Evolutionary conservation across 305 asterid genomes (phyloP).

Genomic region (Fraxinus platypoda): DNA sequence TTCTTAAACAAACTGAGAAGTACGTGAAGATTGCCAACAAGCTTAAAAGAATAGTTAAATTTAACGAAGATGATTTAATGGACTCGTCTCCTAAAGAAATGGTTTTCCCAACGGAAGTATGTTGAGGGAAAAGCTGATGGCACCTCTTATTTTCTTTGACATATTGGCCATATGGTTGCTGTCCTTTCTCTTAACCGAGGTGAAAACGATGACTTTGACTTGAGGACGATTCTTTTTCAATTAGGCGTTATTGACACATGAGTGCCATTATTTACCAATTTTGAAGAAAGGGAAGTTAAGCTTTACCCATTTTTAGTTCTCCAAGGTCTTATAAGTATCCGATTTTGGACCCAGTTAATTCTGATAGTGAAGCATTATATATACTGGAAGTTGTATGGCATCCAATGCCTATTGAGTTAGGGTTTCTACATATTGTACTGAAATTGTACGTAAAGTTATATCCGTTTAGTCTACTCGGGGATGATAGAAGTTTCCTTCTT

Average conservation of each 20-base stretch:
- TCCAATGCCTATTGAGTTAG: not conserved
- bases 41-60: not conserved
- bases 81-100: not conserved
- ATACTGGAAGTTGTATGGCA: not conserved
- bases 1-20: not conserved
- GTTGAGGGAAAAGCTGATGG: not conserved
- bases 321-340: not conserved
- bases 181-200: not conserved
- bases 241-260: not conserved
- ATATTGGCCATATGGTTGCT: not conserved
- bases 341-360: not conserved
- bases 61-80: not conserved
- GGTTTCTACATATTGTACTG: not conserved
- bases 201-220: not conserved
- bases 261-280: not conserved
- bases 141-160: not conserved
- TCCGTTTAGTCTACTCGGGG: not conserved
- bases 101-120: not conserved
- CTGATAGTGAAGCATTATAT: not conserved
- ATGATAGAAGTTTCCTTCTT: not conserved
- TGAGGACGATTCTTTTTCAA: not conserved
- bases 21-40: slow-evolving; percentile 6
- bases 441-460: not conserved
- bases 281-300: not conserved
- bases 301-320: not conserved